Evolutionary conservation across 208 protist genomes (phyloP), one percentile per base, ranked within the genome.

Genomic region (Novymonas esmeraldas): DNA sequence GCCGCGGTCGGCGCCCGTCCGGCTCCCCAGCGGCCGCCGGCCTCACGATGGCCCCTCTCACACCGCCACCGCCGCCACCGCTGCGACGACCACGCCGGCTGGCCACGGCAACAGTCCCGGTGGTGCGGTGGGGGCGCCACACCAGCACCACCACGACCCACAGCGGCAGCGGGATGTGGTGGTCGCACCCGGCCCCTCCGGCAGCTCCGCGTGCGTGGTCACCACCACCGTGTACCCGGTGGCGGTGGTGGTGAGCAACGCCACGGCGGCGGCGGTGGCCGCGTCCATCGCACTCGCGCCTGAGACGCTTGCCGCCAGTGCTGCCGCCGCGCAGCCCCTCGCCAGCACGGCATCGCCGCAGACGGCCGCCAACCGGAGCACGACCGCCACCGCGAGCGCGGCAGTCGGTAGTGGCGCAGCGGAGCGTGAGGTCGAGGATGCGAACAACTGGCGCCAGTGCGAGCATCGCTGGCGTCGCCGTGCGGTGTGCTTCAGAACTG

Each of bases 401-500:
- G 24, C 56, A 16, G 16, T 3, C 28, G 29, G 0, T 9, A 4
- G 29, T 26, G 20, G 38, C 22, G 24, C 2, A 11, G 24, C 58
- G 44, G 44, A 51, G 31, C 26, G 18, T 24, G 59, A 65, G 29
- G 39, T 0, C 0, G 60, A 65, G 13, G 33, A 70, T 24, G 18
- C 52, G 39, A 52, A 24, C 10, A 70, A 70, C 52, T 70, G 64
- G 64, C 64, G 64, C 0, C 52, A 54, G 33, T 31, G 42, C 14
- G 64, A 60, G 64, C 11, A 9, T 36, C 44, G 39, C 42, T 70
- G 64, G 64, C 64, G 64, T 13, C 64, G 54, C 20, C 64, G 64
- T 16, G 31, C 38, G 2, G 42, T 39, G 2, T 36, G 57, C 0
- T 33, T 70, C 18, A 36, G 52, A 16, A 61, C 64, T 2, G 26